A percentile compares a stretch with the other conserved stretches of the same genome.
phyloP scores from a whole-genome alignment of 2,329 filamentous ascomycete species.

The Ophiostoma sp. region DNA sequence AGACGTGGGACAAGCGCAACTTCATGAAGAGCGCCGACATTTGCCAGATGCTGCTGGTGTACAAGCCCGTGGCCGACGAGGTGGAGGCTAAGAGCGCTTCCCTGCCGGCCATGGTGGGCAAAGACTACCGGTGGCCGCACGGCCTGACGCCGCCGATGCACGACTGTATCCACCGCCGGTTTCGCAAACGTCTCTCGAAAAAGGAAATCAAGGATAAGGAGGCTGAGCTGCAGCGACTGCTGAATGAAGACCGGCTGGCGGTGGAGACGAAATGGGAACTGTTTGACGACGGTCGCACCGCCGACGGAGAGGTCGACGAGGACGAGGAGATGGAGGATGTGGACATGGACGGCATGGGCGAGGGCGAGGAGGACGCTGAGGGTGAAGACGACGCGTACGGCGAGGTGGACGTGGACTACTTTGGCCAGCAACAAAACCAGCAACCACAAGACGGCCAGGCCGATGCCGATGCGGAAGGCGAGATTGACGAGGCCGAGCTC shows the following conservation, averaged over 20 bases:
- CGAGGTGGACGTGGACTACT: conserved; percentile 60
- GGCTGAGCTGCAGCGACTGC: conserved; percentile 70
- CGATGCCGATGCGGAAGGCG: conserved; percentile 26
- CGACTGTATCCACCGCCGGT: conserved; percentile 77
- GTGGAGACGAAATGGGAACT: conserved; percentile 64
- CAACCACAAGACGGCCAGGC: not conserved
- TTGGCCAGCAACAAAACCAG: conserved; percentile 37
- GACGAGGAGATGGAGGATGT: conserved; percentile 65
- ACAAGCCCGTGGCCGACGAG: conserved; percentile 66
- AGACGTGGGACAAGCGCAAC: conserved; percentile 85
- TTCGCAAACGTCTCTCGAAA: conserved; percentile 78
- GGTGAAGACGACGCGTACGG: conserved; percentile 51
- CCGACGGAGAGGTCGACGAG: conserved; percentile 41
- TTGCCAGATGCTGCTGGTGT: conserved; percentile 83
- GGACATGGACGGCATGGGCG: conserved; percentile 51
- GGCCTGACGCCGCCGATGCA: conserved; percentile 87
- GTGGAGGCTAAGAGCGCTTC: conserved; percentile 64
- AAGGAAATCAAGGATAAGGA: conserved; percentile 85
- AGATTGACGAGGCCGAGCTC: conserved; percentile 39
- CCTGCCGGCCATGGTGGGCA: conserved; percentile 71
- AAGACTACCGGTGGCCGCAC: conserved; percentile 74
- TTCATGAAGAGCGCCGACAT: conserved; percentile 90
- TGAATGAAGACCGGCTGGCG: conserved; percentile 67
- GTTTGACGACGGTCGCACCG: conserved; percentile 52
- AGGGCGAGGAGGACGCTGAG: conserved; percentile 57